These are phyloP conservation scores for Monilinia fructigena DNA, from an alignment of 2,329 filamentous ascomycete genomes.

Conservation along the genomic window DNA sequence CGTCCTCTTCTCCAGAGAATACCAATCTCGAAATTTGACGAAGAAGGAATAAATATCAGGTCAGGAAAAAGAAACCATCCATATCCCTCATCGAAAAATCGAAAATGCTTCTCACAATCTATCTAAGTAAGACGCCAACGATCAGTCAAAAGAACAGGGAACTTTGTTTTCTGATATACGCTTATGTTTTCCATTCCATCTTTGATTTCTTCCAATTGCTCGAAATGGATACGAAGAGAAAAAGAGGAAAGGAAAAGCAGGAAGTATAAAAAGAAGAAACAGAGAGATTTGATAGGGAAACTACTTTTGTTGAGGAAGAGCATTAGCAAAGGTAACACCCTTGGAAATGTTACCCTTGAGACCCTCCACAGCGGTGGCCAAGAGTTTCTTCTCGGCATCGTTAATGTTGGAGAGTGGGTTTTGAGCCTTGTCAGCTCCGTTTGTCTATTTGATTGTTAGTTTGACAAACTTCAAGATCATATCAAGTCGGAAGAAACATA, in stretches of 20 bases:
- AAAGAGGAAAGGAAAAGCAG: not conserved
- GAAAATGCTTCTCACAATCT: constrained; percentile 23
- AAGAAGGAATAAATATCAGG: not conserved
- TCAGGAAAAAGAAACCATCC: constrained; percentile 2
- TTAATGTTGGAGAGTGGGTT: constrained; percentile 31
- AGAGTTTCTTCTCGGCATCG: constrained; percentile 28
- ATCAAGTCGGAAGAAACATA: constrained; percentile 58
- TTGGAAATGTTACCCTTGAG: constrained; percentile 78
- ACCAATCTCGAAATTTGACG: not conserved
- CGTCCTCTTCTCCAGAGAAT: not conserved
- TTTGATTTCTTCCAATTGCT: not conserved
- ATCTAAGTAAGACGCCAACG: constrained; percentile 23
- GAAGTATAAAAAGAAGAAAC: not conserved
- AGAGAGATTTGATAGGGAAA: constrained; percentile 18
- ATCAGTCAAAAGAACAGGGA: constrained; percentile 19
- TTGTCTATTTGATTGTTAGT: constrained; percentile 78
- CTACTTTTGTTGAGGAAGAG: constrained; percentile 26
- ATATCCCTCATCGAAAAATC: constrained; percentile 1
- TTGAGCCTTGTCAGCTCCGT: constrained; percentile 20
- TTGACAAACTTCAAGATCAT: constrained; percentile 67
- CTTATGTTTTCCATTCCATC: not conserved
- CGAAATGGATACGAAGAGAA: constrained; percentile 1
- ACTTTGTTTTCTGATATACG: not conserved
- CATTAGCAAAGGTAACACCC: constrained; percentile 60
- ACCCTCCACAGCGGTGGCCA: constrained; percentile 29